A percentile compares a stretch with the other conserved stretches of the same genome.
Evolutionary conservation across 129 eudicot species (phyloP).

Genomic region (Chrysanthemum seticuspe): DNA sequence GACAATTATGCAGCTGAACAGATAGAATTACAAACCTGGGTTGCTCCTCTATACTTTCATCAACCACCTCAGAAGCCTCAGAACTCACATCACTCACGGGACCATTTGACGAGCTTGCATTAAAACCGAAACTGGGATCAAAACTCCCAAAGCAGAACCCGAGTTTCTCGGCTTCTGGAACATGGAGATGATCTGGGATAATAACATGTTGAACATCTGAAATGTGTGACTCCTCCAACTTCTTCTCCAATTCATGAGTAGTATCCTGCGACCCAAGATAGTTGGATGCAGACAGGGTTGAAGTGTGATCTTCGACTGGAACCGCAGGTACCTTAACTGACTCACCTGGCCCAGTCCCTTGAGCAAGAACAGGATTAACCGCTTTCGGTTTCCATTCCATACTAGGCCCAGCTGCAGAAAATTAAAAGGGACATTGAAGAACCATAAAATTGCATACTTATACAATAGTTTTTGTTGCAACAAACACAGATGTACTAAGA

Average conservation of each 20-base stretch:
- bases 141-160: constrained; percentile 92
- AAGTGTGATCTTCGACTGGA: constrained; percentile 33
- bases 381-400: constrained; percentile 93
- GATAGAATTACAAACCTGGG: constrained; percentile 36
- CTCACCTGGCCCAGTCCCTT: constrained; percentile 26
- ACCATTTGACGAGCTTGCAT: constrained; percentile 30
- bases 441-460: not conserved
- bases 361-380: constrained; percentile 41
- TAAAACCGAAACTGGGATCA: constrained; percentile 62
- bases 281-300: constrained; percentile 30
- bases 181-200: constrained; percentile 84
- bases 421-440: constrained; percentile 5
- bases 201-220: constrained; percentile 66
- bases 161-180: constrained; percentile 75
- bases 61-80: constrained; percentile 47
- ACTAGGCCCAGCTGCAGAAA: constrained; percentile 47
- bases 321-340: constrained; percentile 34
- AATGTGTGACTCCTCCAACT: constrained; percentile 42
- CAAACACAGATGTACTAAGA: too few species aligned
- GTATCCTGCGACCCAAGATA: constrained; percentile 36
- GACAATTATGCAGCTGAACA: too few species aligned
- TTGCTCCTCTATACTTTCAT: constrained; percentile 49
- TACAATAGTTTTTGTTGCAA: too few species aligned
- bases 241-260: constrained; percentile 3
- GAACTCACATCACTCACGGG: constrained; percentile 47